Evolutionary conservation across 352 stramenopile genomes (phyloP).

Genomic region (Globisporangium spinosum): DNA sequence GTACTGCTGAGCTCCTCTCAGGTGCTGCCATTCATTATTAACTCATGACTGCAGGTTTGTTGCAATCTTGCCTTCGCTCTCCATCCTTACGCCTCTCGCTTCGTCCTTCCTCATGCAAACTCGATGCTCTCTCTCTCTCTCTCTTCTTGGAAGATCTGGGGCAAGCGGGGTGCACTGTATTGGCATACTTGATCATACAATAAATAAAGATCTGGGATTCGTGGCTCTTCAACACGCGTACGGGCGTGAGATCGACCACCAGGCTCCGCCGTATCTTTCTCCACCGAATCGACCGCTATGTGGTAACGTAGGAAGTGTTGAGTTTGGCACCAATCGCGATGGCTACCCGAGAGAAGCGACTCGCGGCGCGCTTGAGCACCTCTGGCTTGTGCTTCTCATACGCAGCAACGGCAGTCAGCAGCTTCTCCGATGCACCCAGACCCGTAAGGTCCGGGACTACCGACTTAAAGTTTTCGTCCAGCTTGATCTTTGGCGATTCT

Average conservation of each 20-base stretch:
- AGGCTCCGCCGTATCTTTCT: neutral
- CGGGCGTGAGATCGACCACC: neutral
- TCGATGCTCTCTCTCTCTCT: neutral
- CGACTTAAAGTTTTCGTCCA: conserved; percentile 57
- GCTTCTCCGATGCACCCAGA: conserved; percentile 69
- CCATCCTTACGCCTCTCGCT: neutral
- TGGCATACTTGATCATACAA: conserved; percentile 11
- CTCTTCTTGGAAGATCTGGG: neutral
- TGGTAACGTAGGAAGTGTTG: conserved; percentile 55
- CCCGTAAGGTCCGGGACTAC: conserved; percentile 73
- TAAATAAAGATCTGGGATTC: conserved; percentile 7
- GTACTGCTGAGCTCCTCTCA: no score
- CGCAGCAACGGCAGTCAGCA: conserved; percentile 71
- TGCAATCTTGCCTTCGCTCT: neutral
- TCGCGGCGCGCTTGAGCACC: conserved; percentile 58
- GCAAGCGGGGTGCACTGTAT: neutral
- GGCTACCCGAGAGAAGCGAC: conserved; percentile 65
- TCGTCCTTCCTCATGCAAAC: neutral
- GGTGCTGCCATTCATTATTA: neutral
- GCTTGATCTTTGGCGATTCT: conserved; percentile 27
- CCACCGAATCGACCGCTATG: neutral
- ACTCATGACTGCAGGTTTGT: no score
- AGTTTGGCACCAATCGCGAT: conserved; percentile 77
- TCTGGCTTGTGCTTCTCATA: conserved; percentile 85
- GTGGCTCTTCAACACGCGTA: neutral